Conservation (phyloP, 169 alveolate species). For the Eimeria falciformis region DNA sequence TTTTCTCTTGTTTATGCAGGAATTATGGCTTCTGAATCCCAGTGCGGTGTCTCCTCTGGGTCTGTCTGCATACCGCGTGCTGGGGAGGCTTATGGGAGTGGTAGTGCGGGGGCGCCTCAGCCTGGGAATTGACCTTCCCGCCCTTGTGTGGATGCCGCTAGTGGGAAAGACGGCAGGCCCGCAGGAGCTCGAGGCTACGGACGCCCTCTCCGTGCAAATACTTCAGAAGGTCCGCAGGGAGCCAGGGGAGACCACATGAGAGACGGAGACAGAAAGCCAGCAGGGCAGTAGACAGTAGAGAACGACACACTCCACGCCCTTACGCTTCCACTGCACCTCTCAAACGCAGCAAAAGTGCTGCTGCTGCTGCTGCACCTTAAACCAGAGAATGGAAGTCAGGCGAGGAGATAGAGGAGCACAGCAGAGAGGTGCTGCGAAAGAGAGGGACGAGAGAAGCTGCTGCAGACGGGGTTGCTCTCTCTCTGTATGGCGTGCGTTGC, state of each 20-base stretch:
- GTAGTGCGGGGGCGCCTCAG: conserved; percentile 88
- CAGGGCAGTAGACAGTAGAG: too few relatives aligned
- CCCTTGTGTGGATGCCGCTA: conserved; percentile 89
- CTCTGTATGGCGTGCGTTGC: background rate
- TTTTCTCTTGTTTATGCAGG: conserved; percentile 49
- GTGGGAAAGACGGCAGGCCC: conserved; percentile 80
- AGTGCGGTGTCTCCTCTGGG: conserved; percentile 42
- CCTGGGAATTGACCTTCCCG: conserved; percentile 87
- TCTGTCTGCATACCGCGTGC: conserved; percentile 84
- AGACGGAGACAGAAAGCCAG: too few relatives aligned
- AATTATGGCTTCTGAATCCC: conserved; percentile 56
- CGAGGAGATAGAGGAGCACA: too few relatives aligned
- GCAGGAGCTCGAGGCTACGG: conserved; percentile 88
- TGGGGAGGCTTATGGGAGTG: conserved; percentile 91
- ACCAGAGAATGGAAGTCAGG: too few relatives aligned
- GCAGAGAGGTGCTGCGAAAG: too few relatives aligned
- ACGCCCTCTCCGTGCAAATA: conserved; percentile 84
- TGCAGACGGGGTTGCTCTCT: conserved; percentile 1
- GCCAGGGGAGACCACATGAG: too few relatives aligned
- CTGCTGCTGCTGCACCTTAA: conserved; percentile 17
- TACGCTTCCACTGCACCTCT: too few relatives aligned
- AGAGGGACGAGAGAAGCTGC: too few relatives aligned
- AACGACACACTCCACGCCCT: too few relatives aligned
- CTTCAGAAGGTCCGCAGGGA: conserved; percentile 82
- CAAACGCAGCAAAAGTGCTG: too few relatives aligned